phyloP scores from a whole-genome alignment of 2,329 filamentous ascomycete species.

The Neonectria punicea region DNA sequence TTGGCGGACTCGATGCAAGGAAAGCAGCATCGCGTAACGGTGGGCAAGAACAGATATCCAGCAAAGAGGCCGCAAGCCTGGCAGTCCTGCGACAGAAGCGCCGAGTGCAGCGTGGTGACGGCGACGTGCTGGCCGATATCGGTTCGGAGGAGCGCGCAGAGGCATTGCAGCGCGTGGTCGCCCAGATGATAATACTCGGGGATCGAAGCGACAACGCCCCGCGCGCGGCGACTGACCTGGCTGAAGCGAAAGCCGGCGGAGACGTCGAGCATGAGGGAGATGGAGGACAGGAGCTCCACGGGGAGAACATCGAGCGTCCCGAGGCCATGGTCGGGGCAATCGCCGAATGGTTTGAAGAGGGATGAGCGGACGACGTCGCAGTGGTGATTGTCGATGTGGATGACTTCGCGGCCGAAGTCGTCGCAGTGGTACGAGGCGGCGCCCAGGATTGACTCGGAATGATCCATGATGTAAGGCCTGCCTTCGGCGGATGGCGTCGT shows the following conservation, averaged over 20 bases:
- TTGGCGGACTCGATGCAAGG: constrained; percentile 18
- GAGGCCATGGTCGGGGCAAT: constrained; percentile 16
- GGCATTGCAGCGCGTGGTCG: constrained; percentile 12
- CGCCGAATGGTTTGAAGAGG: constrained; percentile 21
- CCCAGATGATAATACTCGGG: constrained; percentile 22
- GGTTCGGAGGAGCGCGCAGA: constrained; percentile 19
- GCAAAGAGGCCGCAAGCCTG: constrained; percentile 19
- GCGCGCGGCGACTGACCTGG: constrained; percentile 17
- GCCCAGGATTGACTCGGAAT: constrained; percentile 13
- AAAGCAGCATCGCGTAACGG: constrained; percentile 17
- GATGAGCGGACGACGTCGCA: constrained; percentile 14
- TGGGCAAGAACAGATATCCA: constrained; percentile 19
- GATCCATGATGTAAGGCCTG: constrained; percentile 6
- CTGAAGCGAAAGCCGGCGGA: constrained; percentile 19
- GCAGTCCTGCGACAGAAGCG: constrained; percentile 15
- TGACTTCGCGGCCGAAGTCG: constrained; percentile 16
- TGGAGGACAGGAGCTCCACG: constrained; percentile 20
- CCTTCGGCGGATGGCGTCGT: not conserved
- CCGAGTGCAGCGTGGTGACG: constrained; percentile 17
- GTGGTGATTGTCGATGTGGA: constrained; percentile 16
- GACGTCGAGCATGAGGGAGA: constrained; percentile 26
- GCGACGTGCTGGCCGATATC: constrained; percentile 22
- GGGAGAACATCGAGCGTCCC: constrained; percentile 22
- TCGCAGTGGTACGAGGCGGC: constrained; percentile 18
- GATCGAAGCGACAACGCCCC: constrained; percentile 12